Percentiles rank a stretch among this genome's conserved stretches.
These are phyloP conservation scores for Nissolia schottii DNA, from an alignment of 306 rosid genomes.

Conservation along the genomic window DNA sequence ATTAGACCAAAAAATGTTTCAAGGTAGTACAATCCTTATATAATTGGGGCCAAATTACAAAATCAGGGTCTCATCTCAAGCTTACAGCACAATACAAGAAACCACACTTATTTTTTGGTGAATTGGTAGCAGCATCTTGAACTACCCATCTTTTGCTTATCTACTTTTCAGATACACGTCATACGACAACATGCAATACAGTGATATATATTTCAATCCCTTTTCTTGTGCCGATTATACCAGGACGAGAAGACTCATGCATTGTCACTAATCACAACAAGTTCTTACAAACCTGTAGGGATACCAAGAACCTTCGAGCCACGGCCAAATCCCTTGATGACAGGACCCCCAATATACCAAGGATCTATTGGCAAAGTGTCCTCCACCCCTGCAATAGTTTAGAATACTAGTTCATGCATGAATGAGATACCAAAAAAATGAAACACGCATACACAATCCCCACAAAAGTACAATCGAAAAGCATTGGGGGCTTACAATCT, in stretches of 20 bases:
- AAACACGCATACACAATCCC: slow-evolving; percentile 13
- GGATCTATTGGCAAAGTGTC: slow-evolving; percentile 74
- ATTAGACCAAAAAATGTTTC: not conserved
- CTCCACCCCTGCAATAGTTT: slow-evolving; percentile 70
- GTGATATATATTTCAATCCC: not conserved
- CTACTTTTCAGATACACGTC: slow-evolving; percentile 1
- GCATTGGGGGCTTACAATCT: slow-evolving; percentile 66
- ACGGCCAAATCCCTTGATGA: slow-evolving; percentile 89
- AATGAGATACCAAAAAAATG: slow-evolving; percentile 25
- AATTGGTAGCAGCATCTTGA: not conserved
- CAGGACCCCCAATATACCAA: slow-evolving; percentile 85
- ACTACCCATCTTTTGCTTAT: slow-evolving; percentile 4
- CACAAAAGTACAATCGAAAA: slow-evolving; percentile 20
- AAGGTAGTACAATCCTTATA: not conserved
- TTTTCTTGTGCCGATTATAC: not conserved
- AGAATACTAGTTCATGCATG: slow-evolving; percentile 28
- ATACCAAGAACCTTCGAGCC: slow-evolving; percentile 95
- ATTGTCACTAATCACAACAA: not conserved
- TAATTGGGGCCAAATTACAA: not conserved
- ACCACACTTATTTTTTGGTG: not conserved
- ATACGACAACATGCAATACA: slow-evolving; percentile 4
- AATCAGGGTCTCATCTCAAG: not conserved
- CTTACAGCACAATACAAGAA: slow-evolving; percentile 15
- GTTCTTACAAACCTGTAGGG: slow-evolving; percentile 67
- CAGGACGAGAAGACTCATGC: not conserved